Conservation (phyloP, 176 grass and related monocot genomes). For the Cymbopogon citratus region DNA sequence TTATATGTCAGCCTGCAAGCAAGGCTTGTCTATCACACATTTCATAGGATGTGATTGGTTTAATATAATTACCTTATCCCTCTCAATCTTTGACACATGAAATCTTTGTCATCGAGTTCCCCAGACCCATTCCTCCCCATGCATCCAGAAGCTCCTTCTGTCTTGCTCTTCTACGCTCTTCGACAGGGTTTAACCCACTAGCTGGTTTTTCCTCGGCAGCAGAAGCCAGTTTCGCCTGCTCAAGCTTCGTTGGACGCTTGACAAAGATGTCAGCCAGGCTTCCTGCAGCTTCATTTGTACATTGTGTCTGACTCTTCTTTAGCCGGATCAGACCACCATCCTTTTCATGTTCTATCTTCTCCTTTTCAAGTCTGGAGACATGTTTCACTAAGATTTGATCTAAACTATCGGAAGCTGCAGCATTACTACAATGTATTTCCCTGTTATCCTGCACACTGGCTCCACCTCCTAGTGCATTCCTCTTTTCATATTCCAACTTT, state of each 20-base stretch:
- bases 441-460: not conserved
- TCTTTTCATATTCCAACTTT: conserved; percentile 37
- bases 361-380: conserved; percentile 54
- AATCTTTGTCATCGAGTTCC: conserved; percentile 66
- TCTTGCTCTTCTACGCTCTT: conserved; percentile 51
- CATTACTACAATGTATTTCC: not conserved
- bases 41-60: not conserved
- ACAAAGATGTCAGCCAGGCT: conserved; percentile 56
- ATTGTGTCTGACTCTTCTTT: conserved; percentile 20
- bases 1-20: not conserved
- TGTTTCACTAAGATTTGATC: conserved; percentile 66
- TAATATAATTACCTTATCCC: conserved; percentile 60
- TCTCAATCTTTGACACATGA: conserved; percentile 77
- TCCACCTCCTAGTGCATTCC: not conserved
- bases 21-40: not conserved
- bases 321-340: not conserved
- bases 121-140: conserved; percentile 74
- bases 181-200: conserved; percentile 31
- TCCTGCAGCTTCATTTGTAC: not conserved
- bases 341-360: conserved; percentile 33
- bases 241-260: conserved; percentile 44
- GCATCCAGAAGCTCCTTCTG: conserved; percentile 67
- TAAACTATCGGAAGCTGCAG: conserved; percentile 28
- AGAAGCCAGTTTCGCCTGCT: conserved; percentile 46
- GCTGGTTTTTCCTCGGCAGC: conserved; percentile 16